Evolutionary conservation across 2,329 filamentous ascomycete genomes (phyloP).

Genomic region (Colletotrichum camelliae): DNA sequence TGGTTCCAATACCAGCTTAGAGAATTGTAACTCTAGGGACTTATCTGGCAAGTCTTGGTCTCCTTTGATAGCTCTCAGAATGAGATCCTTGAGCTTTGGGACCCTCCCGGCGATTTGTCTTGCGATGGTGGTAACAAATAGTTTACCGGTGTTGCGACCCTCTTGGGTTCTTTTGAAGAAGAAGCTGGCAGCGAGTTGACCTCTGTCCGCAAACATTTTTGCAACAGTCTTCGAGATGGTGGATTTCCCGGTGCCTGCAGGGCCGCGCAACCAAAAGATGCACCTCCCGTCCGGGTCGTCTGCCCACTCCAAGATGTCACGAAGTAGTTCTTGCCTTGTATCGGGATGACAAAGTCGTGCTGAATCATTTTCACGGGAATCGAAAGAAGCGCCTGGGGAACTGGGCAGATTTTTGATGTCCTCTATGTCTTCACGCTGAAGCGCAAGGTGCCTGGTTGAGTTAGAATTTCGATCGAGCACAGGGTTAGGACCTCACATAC

Average conservation of each 20-base stretch:
- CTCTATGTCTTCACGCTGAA: not conserved
- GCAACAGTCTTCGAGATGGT: not conserved
- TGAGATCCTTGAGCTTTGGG: fast-evolving
- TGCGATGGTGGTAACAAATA: fast-evolving
- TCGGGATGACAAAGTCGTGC: not conserved
- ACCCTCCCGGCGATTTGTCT: not conserved
- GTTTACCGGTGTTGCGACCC: fast-evolving
- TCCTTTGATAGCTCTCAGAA: fast-evolving
- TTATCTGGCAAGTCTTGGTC: not conserved
- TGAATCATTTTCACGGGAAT: fast-evolving
- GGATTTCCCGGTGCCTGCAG: fast-evolving
- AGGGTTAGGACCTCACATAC: not conserved
- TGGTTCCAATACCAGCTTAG: not conserved
- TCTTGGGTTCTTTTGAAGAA: not conserved
- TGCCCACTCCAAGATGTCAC: fast-evolving
- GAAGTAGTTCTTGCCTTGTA: fast-evolving
- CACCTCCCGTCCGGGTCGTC: not conserved
- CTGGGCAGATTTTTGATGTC: not conserved
- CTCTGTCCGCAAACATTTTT: fast-evolving
- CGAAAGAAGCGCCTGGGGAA: not conserved
- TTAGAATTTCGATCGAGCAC: too few relatives aligned
- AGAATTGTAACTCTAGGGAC: not conserved
- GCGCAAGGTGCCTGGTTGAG: not conserved
- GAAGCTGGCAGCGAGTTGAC: not conserved
- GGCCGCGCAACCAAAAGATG: not conserved